Conservation (phyloP, 2,329 filamentous ascomycete species). For the Stemphylium vesicarium region DNA sequence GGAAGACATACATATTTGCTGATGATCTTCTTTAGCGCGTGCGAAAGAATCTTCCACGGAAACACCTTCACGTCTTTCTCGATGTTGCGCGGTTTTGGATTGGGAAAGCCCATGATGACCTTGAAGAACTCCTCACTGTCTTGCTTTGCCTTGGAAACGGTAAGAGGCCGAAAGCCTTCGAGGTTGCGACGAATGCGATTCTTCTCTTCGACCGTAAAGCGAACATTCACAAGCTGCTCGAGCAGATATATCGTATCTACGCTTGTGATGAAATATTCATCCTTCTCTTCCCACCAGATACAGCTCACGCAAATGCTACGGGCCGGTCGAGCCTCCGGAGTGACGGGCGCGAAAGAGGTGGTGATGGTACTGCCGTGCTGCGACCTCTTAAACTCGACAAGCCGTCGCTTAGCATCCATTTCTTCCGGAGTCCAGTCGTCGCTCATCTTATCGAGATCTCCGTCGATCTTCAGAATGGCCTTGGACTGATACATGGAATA, state of each 20-base stretch:
- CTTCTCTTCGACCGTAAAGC: constrained; percentile 97
- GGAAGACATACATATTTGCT: constrained; percentile 79
- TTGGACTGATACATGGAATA: constrained; percentile 82
- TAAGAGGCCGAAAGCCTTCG: constrained; percentile 90
- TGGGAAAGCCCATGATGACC: constrained; percentile 96
- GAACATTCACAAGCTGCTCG: constrained; percentile 83
- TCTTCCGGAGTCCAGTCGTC: constrained; percentile 85
- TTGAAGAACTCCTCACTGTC: constrained; percentile 99
- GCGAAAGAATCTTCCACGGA: constrained; percentile 87
- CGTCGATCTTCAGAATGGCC: constrained; percentile 82
- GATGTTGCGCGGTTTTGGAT: constrained; percentile 94
- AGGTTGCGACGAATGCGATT: constrained; percentile 95
- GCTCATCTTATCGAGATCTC: constrained; percentile 84
- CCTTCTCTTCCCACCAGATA: constrained; percentile 94
- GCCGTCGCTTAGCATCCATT: constrained; percentile 75
- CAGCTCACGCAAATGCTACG: constrained; percentile 96
- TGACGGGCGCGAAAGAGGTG: constrained; percentile 78
- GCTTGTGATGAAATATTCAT: constrained; percentile 91
- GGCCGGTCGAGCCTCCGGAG: constrained; percentile 76
- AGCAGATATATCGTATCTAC: constrained; percentile 97
- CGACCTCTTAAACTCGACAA: constrained; percentile 85
- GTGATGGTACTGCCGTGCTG: constrained; percentile 84
- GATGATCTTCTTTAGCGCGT: constrained; percentile 96
- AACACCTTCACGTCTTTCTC: constrained; percentile 99
- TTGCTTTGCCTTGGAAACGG: constrained; percentile 88